phyloP scores from a whole-genome alignment of 192 early-diverging fungal genomes.

The Chytriomyces hyalinus region DNA sequence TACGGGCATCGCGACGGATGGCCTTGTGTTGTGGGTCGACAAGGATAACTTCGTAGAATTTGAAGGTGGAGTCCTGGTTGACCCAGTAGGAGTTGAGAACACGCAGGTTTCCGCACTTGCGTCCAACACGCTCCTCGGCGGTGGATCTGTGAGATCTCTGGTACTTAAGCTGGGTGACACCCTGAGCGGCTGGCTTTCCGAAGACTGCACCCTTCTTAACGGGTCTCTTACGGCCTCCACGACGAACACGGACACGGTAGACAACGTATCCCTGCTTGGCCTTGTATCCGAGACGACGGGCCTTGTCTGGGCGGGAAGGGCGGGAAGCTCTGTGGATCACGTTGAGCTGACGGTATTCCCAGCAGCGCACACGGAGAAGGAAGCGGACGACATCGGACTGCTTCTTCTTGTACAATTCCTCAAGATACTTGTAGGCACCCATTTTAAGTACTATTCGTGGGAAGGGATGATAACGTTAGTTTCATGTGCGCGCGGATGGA shows the following conservation, averaged over 20 bases:
- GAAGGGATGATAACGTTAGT: no score
- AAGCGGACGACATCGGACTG: conserved; percentile 96
- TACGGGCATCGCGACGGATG: conserved; percentile 97
- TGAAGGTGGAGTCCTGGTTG: conserved; percentile 98
- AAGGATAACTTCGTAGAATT: conserved; percentile 99
- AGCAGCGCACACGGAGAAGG: conserved; percentile 53
- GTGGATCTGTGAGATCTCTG: conserved; percentile 91
- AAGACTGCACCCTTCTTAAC: conserved; percentile 97
- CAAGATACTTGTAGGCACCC: conserved; percentile 52
- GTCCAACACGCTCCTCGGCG: conserved; percentile 98
- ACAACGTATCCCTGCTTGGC: conserved; percentile 99
- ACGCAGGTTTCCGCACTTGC: conserved; percentile 95
- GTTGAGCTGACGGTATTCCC: conserved; percentile 87
- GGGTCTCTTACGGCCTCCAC: conserved; percentile 97
- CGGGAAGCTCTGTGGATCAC: conserved; percentile 98
- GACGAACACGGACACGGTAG: conserved; percentile 98
- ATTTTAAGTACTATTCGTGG: no score
- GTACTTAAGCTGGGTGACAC: conserved; percentile 99
- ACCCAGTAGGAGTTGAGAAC: conserved; percentile 99
- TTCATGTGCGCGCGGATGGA: no score
- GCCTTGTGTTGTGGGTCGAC: conserved; percentile 98
- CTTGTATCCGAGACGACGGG: conserved; percentile 99
- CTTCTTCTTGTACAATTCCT: conserved; percentile 99
- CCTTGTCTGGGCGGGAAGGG: conserved; percentile 98
- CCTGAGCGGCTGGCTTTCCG: conserved; percentile 98